Evolutionary conservation across 176 grass and related monocot genomes (phyloP).

Genomic region (Oropetium thomaeum): DNA sequence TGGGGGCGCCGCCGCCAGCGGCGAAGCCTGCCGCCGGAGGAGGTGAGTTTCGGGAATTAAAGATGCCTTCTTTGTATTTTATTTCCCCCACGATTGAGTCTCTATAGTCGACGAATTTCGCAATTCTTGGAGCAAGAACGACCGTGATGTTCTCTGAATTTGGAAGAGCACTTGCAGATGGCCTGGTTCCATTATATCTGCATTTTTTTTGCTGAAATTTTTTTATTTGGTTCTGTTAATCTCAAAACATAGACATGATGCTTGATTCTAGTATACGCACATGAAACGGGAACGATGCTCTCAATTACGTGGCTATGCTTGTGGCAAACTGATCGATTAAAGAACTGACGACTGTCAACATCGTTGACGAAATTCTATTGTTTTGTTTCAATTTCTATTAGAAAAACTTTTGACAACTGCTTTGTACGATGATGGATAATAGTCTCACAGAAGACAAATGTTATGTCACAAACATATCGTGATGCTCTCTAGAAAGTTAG

Average conservation of each 20-base stretch:
- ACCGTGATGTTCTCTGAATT: not conserved
- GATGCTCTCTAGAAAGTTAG: not conserved
- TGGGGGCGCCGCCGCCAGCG: not conserved
- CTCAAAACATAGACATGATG: not conserved
- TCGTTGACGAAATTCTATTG: not conserved
- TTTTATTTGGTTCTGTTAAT: not conserved
- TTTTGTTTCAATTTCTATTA: not conserved
- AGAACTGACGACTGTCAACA: not conserved
- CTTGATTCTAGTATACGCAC: not conserved
- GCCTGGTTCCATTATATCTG: not conserved
- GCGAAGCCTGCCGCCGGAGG: not conserved
- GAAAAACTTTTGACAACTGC: not conserved
- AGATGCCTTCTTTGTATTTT: not conserved
- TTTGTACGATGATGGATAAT: not conserved
- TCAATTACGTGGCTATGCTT: not conserved
- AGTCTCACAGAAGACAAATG: not conserved
- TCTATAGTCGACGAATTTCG: not conserved
- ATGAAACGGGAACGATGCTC: not conserved
- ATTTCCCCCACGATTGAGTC: not conserved
- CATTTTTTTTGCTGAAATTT: not conserved
- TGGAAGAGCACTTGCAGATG: not conserved
- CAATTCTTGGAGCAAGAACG: not conserved
- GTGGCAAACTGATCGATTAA: not conserved
- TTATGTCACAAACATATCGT: not conserved
- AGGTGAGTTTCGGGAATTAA: not conserved